Percentiles rank a stretch among this genome's conserved stretches.
Evolutionary conservation across 352 stramenopile genomes (phyloP).

Genomic region (Thraustotheca clavata): DNA sequence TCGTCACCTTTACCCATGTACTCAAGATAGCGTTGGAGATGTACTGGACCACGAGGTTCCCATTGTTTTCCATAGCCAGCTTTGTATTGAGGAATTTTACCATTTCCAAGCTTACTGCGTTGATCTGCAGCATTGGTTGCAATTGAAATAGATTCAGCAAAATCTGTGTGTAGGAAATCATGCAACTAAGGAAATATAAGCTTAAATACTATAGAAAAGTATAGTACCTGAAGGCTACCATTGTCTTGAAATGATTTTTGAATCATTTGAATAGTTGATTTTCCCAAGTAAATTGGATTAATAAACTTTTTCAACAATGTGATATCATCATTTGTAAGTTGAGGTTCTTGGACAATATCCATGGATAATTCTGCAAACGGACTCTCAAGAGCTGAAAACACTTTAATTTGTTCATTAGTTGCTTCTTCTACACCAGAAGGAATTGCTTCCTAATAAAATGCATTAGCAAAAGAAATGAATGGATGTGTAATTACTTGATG

Average conservation of each 20-base stretch:
- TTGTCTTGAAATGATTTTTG: constrained; percentile 45
- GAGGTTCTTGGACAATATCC: constrained; percentile 7
- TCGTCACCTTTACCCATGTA: not conserved
- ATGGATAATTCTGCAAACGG: constrained; percentile 25
- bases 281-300: constrained; percentile 63
- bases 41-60: constrained; percentile 4
- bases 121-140: constrained; percentile 31
- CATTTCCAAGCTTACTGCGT: constrained; percentile 41
- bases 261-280: constrained; percentile 63
- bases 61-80: constrained; percentile 20
- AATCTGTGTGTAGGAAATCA: constrained; percentile 70
- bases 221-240: constrained; percentile 12
- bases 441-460: constrained; percentile 21
- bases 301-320: constrained; percentile 65
- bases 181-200: constrained; percentile 80
- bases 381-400: constrained; percentile 16
- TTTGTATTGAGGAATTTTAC: constrained; percentile 26
- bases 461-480: not conserved
- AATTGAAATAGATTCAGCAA: constrained; percentile 36
- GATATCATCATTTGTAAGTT: constrained; percentile 42
- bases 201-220: constrained; percentile 17
- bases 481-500: constrained; percentile 30
- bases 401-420: not conserved
- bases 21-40: constrained; percentile 14
- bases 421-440: constrained; percentile 23